These are phyloP conservation scores for Fusarium protoensiforme DNA, from an alignment of 2,329 filamentous ascomycete species.

Conservation along the genomic window DNA sequence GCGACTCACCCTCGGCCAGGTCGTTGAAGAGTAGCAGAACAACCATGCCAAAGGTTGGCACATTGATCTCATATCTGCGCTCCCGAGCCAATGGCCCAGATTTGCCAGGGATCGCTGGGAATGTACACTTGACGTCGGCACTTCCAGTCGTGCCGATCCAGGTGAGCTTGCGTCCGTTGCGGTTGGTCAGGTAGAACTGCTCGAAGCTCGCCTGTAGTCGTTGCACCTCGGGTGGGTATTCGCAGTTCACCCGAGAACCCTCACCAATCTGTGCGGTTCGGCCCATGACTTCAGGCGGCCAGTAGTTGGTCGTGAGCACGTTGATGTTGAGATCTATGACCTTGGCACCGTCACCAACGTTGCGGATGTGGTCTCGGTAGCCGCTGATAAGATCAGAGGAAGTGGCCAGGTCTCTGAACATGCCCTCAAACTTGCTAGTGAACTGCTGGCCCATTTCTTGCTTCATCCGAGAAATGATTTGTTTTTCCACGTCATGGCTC, in stretches of 20 bases:
- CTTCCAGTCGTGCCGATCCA: constrained; percentile 81
- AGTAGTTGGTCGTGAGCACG: constrained; percentile 92
- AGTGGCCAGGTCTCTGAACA: constrained; percentile 96
- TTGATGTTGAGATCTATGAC: constrained; percentile 83
- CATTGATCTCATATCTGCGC: constrained; percentile 87
- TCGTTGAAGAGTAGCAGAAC: constrained; percentile 92
- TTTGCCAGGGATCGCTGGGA: constrained; percentile 79
- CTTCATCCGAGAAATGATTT: constrained; percentile 98
- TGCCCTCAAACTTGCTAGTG: constrained; percentile 91
- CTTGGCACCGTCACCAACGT: constrained; percentile 58
- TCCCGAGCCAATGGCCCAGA: constrained; percentile 70
- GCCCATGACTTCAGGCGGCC: constrained; percentile 91
- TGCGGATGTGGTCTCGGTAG: constrained; percentile 76
- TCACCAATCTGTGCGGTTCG: constrained; percentile 63
- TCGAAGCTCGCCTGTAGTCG: constrained; percentile 86
- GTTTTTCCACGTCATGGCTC: constrained; percentile 91
- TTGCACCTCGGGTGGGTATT: constrained; percentile 80
- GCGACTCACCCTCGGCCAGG: constrained; percentile 61
- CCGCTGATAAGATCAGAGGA: constrained; percentile 83
- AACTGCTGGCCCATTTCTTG: constrained; percentile 95
- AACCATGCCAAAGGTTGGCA: constrained; percentile 92
- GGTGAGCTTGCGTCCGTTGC: constrained; percentile 87
- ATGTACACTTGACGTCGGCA: constrained; percentile 84
- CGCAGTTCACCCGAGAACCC: constrained; percentile 62
- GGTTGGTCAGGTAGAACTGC: constrained; percentile 86